Conservation (phyloP, 176 grass and related monocot genomes). For the Phoenix dactylifera region DNA sequence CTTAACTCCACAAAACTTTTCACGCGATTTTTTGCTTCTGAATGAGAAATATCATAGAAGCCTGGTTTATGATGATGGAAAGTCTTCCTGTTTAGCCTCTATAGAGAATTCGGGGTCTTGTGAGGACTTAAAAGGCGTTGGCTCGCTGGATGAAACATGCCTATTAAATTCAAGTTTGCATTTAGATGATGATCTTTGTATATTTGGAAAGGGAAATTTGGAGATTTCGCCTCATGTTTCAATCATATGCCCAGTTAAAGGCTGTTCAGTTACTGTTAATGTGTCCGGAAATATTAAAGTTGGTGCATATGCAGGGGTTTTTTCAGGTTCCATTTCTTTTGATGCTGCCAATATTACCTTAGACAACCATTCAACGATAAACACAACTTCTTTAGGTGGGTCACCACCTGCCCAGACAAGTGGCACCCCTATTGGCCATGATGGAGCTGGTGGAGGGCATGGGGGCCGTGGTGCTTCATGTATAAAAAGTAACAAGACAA, state of each 20-base stretch:
- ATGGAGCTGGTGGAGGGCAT: constrained; percentile 73
- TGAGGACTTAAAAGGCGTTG: constrained; percentile 58
- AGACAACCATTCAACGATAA: constrained; percentile 35
- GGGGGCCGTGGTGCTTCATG: constrained; percentile 84
- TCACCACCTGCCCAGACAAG: constrained; percentile 73
- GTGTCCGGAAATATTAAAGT: constrained; percentile 46
- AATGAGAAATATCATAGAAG: background rate
- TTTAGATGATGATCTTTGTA: constrained; percentile 39
- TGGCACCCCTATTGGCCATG: constrained; percentile 64
- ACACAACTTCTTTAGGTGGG: constrained; percentile 51
- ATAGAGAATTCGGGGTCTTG: constrained; percentile 47
- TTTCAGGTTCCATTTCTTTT: constrained; percentile 50
- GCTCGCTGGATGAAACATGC: constrained; percentile 61
- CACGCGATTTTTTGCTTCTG: background rate
- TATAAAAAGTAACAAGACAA: constrained; percentile 54
- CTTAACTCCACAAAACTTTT: background rate
- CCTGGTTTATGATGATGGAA: background rate
- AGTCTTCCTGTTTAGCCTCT: constrained; percentile 12
- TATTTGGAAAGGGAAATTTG: constrained; percentile 49
- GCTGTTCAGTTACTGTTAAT: constrained; percentile 54
- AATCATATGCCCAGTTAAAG: constrained; percentile 40
- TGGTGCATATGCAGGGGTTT: constrained; percentile 25
- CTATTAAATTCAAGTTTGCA: constrained; percentile 43
- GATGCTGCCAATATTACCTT: constrained; percentile 38
- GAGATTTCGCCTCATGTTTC: constrained; percentile 34